Conservation (phyloP, 2,329 filamentous ascomycete genomes). For the Cucurbitaria berberidis region DNA sequence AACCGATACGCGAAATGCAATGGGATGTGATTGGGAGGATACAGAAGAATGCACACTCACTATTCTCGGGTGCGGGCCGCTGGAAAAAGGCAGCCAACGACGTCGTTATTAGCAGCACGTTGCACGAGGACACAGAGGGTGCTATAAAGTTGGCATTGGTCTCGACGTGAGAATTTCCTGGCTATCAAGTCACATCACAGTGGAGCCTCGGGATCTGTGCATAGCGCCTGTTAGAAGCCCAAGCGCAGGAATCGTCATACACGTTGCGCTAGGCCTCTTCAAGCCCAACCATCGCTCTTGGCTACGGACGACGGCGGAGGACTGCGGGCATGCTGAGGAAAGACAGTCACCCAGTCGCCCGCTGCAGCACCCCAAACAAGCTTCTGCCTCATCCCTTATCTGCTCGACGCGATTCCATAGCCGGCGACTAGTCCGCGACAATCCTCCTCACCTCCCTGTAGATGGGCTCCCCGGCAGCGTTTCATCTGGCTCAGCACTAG, state of each 20-base stretch:
- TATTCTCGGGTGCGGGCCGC: slow-evolving; percentile 18
- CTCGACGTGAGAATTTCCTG: background rate
- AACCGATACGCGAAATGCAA: slow-evolving; percentile 13
- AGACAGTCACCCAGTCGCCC: no score
- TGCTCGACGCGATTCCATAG: slow-evolving; percentile 24
- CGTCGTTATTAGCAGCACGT: background rate
- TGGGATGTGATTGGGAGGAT: background rate
- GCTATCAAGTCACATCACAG: background rate
- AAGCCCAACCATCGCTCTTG: slow-evolving; percentile 5
- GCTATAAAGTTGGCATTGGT: slow-evolving; percentile 3
- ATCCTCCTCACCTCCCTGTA: slow-evolving; percentile 23
- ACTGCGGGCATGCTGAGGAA: no score
- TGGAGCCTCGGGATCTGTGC: slow-evolving; percentile 6
- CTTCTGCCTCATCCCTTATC: slow-evolving; percentile 26
- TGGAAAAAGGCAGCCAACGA: slow-evolving; percentile 9
- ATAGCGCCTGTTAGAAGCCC: background rate
- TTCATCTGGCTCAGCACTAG: slow-evolving; percentile 35
- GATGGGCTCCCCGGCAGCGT: slow-evolving; percentile 33
- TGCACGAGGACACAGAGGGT: slow-evolving; percentile 1
- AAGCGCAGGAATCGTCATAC: slow-evolving; percentile 6
- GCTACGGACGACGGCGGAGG: slow-evolving; percentile 13
- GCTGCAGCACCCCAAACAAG: slow-evolving; percentile 24
- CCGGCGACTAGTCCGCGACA: slow-evolving; percentile 41
- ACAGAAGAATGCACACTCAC: slow-evolving; percentile 14
- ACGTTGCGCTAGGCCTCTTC: no score